Conservation (phyloP, 345 rosid genomes). For the Capsella bursapastoris region DNA sequence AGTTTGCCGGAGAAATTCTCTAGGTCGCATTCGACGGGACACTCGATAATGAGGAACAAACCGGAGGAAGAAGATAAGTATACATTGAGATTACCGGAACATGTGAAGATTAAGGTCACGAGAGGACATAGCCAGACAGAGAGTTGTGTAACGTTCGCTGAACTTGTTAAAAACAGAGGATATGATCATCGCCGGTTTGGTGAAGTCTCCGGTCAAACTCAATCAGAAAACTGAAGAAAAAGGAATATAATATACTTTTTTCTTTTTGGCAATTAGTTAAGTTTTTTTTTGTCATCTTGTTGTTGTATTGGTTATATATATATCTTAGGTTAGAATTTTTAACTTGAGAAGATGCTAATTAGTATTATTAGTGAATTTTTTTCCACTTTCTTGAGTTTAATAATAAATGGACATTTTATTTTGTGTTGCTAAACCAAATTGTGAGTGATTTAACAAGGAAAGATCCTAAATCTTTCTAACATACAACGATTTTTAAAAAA, state of each 20-base stretch:
- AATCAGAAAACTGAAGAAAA: constrained; percentile 20
- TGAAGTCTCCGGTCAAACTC: constrained; percentile 43
- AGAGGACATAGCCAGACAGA: constrained; percentile 53
- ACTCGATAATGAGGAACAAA: constrained; percentile 52
- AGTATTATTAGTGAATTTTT: constrained; percentile 13
- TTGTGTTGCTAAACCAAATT: background rate
- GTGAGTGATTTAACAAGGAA: background rate
- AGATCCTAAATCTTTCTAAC: no score
- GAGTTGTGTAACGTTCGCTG: constrained; percentile 71
- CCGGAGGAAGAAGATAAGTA: constrained; percentile 58
- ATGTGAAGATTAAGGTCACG: constrained; percentile 54
- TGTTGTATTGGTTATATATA: constrained; percentile 36
- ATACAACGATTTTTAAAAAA: no score
- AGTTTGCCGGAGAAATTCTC: constrained; percentile 49
- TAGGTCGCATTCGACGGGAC: constrained; percentile 81
- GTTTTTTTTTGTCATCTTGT: constrained; percentile 10
- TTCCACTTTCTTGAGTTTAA: background rate
- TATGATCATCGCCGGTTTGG: constrained; percentile 44
- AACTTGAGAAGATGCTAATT: constrained; percentile 26
- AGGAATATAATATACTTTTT: background rate
- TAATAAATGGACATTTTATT: constrained; percentile 9
- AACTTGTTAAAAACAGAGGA: constrained; percentile 39
- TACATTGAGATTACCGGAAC: constrained; percentile 60
- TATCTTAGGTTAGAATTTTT: constrained; percentile 19
- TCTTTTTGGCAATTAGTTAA: constrained; percentile 6